Evolutionary conservation across 495 filamentous ascomycete species (phyloP).

Genomic region (Hypoxylon crocopeplum): DNA sequence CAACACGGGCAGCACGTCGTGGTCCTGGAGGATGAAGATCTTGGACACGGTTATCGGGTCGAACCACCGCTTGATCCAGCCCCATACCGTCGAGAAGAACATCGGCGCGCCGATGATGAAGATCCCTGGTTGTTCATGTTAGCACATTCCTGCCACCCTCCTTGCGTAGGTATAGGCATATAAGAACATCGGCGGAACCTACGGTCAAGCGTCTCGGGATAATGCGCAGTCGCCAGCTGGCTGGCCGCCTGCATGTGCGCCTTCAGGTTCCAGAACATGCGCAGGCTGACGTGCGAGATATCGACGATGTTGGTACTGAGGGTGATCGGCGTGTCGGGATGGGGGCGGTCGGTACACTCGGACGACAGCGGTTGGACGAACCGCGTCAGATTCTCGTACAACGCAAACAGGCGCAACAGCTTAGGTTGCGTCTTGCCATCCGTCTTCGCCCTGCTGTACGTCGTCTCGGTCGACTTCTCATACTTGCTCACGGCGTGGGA

Average conservation of each 20-base stretch:
- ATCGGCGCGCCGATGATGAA: conserved; percentile 86
- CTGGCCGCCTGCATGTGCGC: conserved; percentile 89
- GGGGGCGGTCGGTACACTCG: conserved; percentile 67
- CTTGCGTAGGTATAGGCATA: too few relatives aligned
- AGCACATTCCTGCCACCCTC: too few relatives aligned
- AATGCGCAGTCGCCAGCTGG: conserved; percentile 86
- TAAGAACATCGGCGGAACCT: too few relatives aligned
- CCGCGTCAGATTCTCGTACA: conserved; percentile 88
- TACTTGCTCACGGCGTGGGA: conserved; percentile 80
- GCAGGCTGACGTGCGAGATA: conserved; percentile 79
- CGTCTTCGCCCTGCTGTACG: conserved; percentile 58
- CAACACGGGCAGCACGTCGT: conserved; percentile 75
- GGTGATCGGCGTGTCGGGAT: conserved; percentile 80
- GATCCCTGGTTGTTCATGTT: conserved; percentile 13
- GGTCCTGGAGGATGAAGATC: conserved; percentile 80
- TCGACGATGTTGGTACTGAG: conserved; percentile 90
- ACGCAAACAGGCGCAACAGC: conserved; percentile 79
- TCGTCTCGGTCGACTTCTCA: conserved; percentile 64
- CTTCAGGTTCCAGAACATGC: conserved; percentile 94
- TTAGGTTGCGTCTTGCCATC: conserved; percentile 70
- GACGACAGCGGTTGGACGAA: conserved; percentile 87
- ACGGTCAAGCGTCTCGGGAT: conserved; percentile 88
- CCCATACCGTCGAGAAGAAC: conserved; percentile 94
- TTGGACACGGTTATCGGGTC: conserved; percentile 92
- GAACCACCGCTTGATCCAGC: conserved; percentile 96